Conservation (phyloP, 2,329 filamentous ascomycete genomes). For the Talaromyces sp. region DNA sequence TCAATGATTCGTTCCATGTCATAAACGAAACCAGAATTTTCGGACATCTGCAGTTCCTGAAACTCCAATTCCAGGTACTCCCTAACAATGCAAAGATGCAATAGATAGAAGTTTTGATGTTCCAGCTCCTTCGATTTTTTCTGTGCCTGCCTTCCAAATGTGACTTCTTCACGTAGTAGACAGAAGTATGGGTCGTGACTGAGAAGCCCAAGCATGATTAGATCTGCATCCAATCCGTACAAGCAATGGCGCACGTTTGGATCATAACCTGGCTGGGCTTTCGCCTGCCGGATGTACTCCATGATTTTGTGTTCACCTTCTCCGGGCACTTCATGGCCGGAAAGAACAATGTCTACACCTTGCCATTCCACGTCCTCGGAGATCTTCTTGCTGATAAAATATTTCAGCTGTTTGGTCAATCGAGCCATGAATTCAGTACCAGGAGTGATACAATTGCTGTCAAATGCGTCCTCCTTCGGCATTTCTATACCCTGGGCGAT, state of each 20-base stretch:
- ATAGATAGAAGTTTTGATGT: constrained; percentile 96
- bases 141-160: constrained; percentile 84
- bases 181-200: constrained; percentile 99
- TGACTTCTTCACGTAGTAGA: constrained; percentile 93
- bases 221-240: constrained; percentile 93
- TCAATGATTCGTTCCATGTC: constrained; percentile 97
- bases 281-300: constrained; percentile 98
- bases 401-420: constrained; percentile 88
- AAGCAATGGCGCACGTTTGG: constrained; percentile 93
- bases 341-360: constrained; percentile 90
- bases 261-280: constrained; percentile 90
- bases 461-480: constrained; percentile 92
- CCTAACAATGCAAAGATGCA: constrained; percentile 95
- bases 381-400: constrained; percentile 98
- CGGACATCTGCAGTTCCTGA: constrained; percentile 78
- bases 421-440: constrained; percentile 98
- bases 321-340: constrained; percentile 94
- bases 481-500: constrained; percentile 84
- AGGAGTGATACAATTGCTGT: constrained; percentile 98
- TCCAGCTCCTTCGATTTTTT: constrained; percentile 93
- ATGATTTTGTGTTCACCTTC: constrained; percentile 99
- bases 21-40: constrained; percentile 71
- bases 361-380: constrained; percentile 98
- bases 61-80: constrained; percentile 98
- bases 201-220: constrained; percentile 96